Evolutionary conservation across 768 basidiomycete genomes (phyloP), one percentile per base, ranked within the genome.

Genomic region (Boletus eberwhitei): DNA sequence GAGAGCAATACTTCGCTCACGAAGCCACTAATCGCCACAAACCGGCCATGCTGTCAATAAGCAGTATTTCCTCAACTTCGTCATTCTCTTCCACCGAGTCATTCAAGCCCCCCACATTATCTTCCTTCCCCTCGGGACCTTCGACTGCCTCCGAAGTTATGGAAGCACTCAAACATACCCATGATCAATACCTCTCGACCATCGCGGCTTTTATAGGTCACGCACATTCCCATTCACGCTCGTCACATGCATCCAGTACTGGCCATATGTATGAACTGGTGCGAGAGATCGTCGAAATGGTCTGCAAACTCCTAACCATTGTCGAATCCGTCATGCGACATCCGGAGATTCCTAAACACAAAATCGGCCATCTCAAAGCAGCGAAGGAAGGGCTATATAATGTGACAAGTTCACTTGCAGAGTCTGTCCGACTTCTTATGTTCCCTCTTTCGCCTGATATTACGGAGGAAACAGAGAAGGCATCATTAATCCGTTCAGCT

Each of bases 201-300:
- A 93, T 97, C 65, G 95, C 97, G 21, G 96, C 95, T 7, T 94
- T 99, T 70, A 97, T 99, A 63, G 96, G 95, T 1, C 94, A 98
- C 67, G 90, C 93, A 2, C 96, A 98, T 64, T 90, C 91, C 16
- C 91, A 98, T 76, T 87, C 90, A 21, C 86, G 91, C 42, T 78
- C 83, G 38, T 91, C 91, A 29, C 95, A 98, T 71, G 93, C 96
- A 0, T 91, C 93, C 6, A 92, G 88, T 56, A 95, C 93, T 16
- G 95, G 92, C 1, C 89, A 93, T 61, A 79, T 98, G 71, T 94
- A 97, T 66, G 94, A 98, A 61, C 83, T 98, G 50, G 92, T 95
- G n/a, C 84, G 88, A 48, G 92, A 96, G 73, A 89, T 94, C 44
- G 90, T 98, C 48, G 93, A 96, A 70, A 86, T 88, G 75, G 93